These are phyloP conservation scores for Orbilia ellipsospora DNA, from an alignment of 2,329 filamentous ascomycete species.

Conservation along the genomic window DNA sequence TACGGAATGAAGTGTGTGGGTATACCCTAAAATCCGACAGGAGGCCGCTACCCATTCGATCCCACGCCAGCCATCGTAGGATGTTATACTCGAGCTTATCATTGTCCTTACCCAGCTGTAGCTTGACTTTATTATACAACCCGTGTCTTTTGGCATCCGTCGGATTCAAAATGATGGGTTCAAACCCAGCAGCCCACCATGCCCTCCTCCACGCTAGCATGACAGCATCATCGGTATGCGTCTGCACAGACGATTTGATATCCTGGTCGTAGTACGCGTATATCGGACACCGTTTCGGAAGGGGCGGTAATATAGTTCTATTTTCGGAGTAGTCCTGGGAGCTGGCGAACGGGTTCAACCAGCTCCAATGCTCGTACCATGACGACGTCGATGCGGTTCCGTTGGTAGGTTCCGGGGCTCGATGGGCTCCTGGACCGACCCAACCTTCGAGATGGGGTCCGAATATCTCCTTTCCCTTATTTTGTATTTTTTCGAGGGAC, in stretches of 20 bases:
- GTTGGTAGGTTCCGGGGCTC: conserved; percentile 60
- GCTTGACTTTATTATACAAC: conserved; percentile 73
- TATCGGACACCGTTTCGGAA: conserved; percentile 75
- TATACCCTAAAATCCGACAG: conserved; percentile 73
- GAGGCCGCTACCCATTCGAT: conserved; percentile 85
- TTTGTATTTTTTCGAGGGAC: conserved; percentile 40
- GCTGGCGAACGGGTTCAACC: conserved; percentile 89
- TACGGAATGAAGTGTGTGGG: conserved; percentile 7
- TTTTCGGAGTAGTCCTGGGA: conserved; percentile 82
- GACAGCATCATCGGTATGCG: conserved; percentile 75
- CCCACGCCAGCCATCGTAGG: conserved; percentile 91
- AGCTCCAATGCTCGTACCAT: conserved; percentile 93
- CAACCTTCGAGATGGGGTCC: conserved; percentile 47
- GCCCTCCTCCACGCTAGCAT: conserved; percentile 89
- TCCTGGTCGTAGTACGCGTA: conserved; percentile 91
- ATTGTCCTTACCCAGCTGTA: conserved; percentile 62
- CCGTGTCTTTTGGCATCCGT: conserved; percentile 86
- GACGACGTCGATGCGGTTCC: conserved; percentile 52
- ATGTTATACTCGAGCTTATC: conserved; percentile 74
- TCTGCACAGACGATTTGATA: conserved; percentile 71
- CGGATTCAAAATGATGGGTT: conserved; percentile 80
- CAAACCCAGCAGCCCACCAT: conserved; percentile 96
- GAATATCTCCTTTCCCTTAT: conserved; percentile 52
- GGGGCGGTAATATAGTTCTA: conserved; percentile 81
- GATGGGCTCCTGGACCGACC: conserved; percentile 70